A percentile compares a stretch with the other conserved stretches of the same genome.
Evolutionary conservation across 305 asterid genomes (phyloP).

Genomic region (Withania somnifera): DNA sequence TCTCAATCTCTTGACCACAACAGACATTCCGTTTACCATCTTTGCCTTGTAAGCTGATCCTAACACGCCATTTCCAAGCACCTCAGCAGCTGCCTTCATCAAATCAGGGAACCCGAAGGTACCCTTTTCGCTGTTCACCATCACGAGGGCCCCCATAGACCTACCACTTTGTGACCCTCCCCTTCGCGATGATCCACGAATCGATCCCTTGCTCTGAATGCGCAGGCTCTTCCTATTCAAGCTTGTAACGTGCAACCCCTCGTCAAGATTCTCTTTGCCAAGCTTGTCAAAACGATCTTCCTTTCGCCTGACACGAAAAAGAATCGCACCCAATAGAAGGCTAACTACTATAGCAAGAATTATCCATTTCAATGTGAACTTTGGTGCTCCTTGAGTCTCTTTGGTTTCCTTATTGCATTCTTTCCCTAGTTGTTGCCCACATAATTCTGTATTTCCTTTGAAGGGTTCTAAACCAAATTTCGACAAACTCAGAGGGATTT

Average conservation of each 20-base stretch:
- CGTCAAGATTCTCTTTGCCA: slow-evolving; percentile 46
- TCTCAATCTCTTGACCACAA: slow-evolving; percentile 76
- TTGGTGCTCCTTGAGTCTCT: neutral
- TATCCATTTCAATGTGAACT: slow-evolving; percentile 37
- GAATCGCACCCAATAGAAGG: slow-evolving; percentile 37
- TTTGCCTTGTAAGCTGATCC: slow-evolving; percentile 84
- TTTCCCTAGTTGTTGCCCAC: slow-evolving; percentile 35
- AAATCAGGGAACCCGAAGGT: slow-evolving; percentile 62
- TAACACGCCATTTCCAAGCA: slow-evolving; percentile 69
- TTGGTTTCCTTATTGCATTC: slow-evolving; percentile 15
- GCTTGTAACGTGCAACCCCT: slow-evolving; percentile 29
- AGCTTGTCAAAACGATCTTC: slow-evolving; percentile 28
- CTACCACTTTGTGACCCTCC: slow-evolving; percentile 15
- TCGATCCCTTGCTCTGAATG: slow-evolving; percentile 11
- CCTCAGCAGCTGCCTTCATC: slow-evolving; percentile 98
- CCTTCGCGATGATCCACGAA: slow-evolving; percentile 16
- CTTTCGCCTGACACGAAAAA: slow-evolving; percentile 31
- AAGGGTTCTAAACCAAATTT: slow-evolving; percentile 36
- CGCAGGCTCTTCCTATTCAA: slow-evolving; percentile 23
- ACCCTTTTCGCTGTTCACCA: slow-evolving; percentile 61
- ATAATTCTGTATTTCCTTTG: slow-evolving; percentile 35
- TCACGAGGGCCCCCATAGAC: slow-evolving; percentile 37
- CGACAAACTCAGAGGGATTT: slow-evolving; percentile 44
- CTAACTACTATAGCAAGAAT: slow-evolving; percentile 37
- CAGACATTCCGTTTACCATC: slow-evolving; percentile 53